Evolutionary conservation across 257 asterid genomes (phyloP).

Genomic region (Fraxinus cuspidata): DNA sequence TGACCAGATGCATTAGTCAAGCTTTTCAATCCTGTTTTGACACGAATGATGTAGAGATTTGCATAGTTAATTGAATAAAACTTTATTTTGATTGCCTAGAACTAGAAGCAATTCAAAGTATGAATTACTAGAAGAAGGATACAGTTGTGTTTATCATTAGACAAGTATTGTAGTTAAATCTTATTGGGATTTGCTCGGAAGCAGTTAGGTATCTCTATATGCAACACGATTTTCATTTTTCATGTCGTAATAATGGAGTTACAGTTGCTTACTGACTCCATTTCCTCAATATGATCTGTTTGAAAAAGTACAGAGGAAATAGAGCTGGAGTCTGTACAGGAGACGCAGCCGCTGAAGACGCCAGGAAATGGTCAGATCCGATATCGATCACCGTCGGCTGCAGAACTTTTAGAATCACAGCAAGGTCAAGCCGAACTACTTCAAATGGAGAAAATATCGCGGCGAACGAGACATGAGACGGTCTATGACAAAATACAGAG

Average conservation of each 20-base stretch:
- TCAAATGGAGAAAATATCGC: conserved; percentile 71
- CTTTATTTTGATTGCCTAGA: neutral
- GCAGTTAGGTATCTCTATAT: neutral
- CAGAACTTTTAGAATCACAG: conserved; percentile 75
- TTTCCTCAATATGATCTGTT: neutral
- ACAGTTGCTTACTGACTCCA: neutral
- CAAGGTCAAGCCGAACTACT: conserved; percentile 28
- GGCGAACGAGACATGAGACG: conserved; percentile 50
- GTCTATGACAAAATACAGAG: conserved; percentile 66
- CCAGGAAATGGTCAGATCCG: conserved; percentile 95
- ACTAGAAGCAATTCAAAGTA: neutral
- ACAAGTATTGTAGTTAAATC: neutral
- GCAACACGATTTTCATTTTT: neutral
- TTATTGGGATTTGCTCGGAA: neutral
- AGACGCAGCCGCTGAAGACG: conserved; percentile 49
- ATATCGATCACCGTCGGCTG: conserved; percentile 91
- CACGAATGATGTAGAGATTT: neutral
- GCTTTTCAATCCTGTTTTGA: neutral
- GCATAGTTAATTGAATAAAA: neutral
- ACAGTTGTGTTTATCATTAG: neutral
- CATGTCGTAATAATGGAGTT: neutral
- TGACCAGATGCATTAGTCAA: neutral
- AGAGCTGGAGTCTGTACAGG: conserved; percentile 58
- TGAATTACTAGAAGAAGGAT: neutral
- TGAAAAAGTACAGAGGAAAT: neutral